Conservation (phyloP, 305 asterid genomes). For the Stenogyne calaminthoides region DNA sequence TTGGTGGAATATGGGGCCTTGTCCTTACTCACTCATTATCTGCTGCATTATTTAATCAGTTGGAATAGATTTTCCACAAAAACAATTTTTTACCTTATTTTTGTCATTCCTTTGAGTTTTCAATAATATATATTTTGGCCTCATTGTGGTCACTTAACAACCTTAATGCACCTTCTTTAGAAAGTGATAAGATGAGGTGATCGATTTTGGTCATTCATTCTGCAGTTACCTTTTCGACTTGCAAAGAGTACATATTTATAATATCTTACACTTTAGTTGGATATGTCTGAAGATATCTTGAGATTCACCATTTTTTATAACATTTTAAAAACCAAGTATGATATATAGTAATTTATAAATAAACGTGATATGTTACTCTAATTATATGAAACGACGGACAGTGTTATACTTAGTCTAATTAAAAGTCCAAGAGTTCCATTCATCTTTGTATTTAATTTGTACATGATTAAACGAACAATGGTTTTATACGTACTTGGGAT, state of each 20-base stretch:
- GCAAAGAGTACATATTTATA: neutral
- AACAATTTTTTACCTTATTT: slow-evolving; percentile 28
- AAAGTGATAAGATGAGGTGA: slow-evolving; percentile 33
- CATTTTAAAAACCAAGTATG: too few species aligned
- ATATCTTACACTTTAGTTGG: neutral
- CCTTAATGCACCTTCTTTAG: slow-evolving; percentile 44
- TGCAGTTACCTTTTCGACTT: slow-evolving; percentile 1
- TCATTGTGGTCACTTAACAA: slow-evolving; percentile 49
- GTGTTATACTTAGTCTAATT: too few species aligned
- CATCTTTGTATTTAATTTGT: too few species aligned
- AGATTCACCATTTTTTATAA: neutral
- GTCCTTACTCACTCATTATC: slow-evolving; percentile 56
- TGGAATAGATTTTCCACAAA: slow-evolving; percentile 37
- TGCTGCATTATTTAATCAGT: slow-evolving; percentile 44
- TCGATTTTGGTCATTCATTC: slow-evolving; percentile 3
- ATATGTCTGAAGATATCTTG: neutral
- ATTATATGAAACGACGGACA: too few species aligned
- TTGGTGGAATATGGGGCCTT: slow-evolving; percentile 47
- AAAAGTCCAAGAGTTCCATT: too few species aligned
- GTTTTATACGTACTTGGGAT: too few species aligned
- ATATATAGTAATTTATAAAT: too few species aligned
- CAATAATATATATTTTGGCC: slow-evolving; percentile 34
- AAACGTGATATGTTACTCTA: too few species aligned
- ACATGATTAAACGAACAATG: too few species aligned
- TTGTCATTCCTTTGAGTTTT: slow-evolving; percentile 31